These are phyloP conservation scores for Penicillium tannophilum DNA, from an alignment of 495 filamentous ascomycete genomes.

Conservation along the genomic window DNA sequence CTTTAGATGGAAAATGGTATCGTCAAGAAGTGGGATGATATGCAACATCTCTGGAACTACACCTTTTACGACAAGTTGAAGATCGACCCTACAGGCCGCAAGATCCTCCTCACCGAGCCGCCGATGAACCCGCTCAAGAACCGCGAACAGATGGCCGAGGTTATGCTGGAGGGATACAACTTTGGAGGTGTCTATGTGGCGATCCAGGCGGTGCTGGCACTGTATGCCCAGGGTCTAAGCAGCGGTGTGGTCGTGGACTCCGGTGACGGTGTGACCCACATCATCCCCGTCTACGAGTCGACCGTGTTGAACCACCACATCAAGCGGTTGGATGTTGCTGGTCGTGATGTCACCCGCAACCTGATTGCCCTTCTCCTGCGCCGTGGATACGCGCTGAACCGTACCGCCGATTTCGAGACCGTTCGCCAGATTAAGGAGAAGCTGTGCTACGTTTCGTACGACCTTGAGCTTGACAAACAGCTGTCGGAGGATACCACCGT, in stretches of 20 bases:
- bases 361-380: constrained; percentile 94
- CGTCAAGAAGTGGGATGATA: constrained; percentile 99
- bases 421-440: constrained; percentile 99
- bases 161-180: constrained; percentile 96
- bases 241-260: constrained; percentile 98
- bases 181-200: constrained; percentile 98
- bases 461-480: constrained; percentile 92
- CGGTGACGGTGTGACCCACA: constrained; percentile 96
- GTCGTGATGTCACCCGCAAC: constrained; percentile 95
- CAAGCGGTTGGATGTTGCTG: constrained; percentile 88
- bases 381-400: constrained; percentile 94
- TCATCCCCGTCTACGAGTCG: constrained; percentile 97
- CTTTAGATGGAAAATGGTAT: constrained; percentile 97
- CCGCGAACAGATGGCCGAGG: constrained; percentile 94
- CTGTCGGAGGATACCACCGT: constrained; percentile 98
- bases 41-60: constrained; percentile 99
- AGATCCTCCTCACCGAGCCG: constrained; percentile 97
- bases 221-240: constrained; percentile 96
- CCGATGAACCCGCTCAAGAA: constrained; percentile 97
- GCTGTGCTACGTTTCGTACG: constrained; percentile 98
- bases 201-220: constrained; percentile 94
- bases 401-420: constrained; percentile 98
- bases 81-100: constrained; percentile 85
- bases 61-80: constrained; percentile 97
- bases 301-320: constrained; percentile 98